Evolutionary conservation across 2,329 filamentous ascomycete species (phyloP).

Genomic region (Ilyonectria destructans): DNA sequence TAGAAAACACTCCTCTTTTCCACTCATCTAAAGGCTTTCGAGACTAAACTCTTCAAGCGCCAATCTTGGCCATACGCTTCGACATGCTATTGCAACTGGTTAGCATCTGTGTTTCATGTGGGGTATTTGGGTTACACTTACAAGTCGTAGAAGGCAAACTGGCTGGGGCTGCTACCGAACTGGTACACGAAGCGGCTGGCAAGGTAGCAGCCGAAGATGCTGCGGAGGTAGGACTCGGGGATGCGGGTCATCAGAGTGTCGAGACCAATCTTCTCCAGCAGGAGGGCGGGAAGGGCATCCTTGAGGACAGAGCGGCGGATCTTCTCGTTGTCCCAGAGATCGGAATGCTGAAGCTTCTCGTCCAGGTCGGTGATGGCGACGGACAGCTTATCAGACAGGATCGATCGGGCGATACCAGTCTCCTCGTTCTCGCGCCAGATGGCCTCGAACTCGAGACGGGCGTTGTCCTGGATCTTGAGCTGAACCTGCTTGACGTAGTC

Average conservation of each 20-base stretch:
- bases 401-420: slow-evolving; percentile 84
- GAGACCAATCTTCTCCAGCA: slow-evolving; percentile 91
- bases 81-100: slow-evolving; percentile 70
- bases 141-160: slow-evolving; percentile 99
- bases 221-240: slow-evolving; percentile 91
- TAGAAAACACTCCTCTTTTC: slow-evolving; percentile 33
- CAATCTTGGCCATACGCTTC: slow-evolving; percentile 71
- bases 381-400: slow-evolving; percentile 93
- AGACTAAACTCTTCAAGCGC: slow-evolving; percentile 35
- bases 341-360: slow-evolving; percentile 94
- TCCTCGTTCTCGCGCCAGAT: slow-evolving; percentile 96
- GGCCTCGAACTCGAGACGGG: slow-evolving; percentile 94
- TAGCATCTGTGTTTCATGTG: slow-evolving; percentile 46
- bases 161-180: slow-evolving; percentile 91
- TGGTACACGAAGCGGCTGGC: slow-evolving; percentile 97
- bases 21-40: slow-evolving; percentile 35
- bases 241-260: slow-evolving; percentile 90
- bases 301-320: slow-evolving; percentile 84
- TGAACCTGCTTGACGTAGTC: slow-evolving; percentile 95
- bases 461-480: slow-evolving; percentile 91
- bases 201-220: slow-evolving; percentile 96
- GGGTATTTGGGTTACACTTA: slow-evolving; percentile 66
- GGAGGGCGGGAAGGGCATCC: slow-evolving; percentile 88
- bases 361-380: slow-evolving; percentile 96
- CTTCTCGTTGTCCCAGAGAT: slow-evolving; percentile 88